Percentiles rank a stretch among this genome's conserved stretches.
Conservation (phyloP, 2,329 filamentous ascomycete genomes). For the Monosporascus sp. region DNA sequence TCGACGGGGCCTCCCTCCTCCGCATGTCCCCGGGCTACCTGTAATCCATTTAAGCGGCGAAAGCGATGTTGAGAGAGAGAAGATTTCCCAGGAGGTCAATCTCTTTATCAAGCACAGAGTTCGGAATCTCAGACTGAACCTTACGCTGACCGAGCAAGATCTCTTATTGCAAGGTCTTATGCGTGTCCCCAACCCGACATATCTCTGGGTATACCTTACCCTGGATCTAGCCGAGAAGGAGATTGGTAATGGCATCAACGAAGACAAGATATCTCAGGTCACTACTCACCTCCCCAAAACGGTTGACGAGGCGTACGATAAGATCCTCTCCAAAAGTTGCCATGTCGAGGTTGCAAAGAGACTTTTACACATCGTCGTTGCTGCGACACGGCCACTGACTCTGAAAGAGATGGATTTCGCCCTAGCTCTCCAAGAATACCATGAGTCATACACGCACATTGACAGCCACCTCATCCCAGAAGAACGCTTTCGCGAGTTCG, state of each 20-base stretch:
- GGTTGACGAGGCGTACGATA: constrained; percentile 29
- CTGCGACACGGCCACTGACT: constrained; percentile 26
- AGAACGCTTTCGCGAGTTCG: constrained; percentile 7
- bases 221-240: constrained; percentile 12
- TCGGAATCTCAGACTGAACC: constrained; percentile 1
- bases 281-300: constrained; percentile 11
- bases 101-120: constrained; percentile 21
- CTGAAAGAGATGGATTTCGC: constrained; percentile 24
- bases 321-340: constrained; percentile 26
- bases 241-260: constrained; percentile 4
- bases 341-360: constrained; percentile 20
- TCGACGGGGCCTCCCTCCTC: constrained; percentile 14
- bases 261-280: no score
- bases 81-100: constrained; percentile 26
- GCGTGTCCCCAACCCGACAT: constrained; percentile 15
- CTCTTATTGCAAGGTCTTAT: constrained; percentile 8
- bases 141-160: background rate
- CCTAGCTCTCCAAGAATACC: constrained; percentile 13
- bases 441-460: no score
- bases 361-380: constrained; percentile 31
- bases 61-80: constrained; percentile 12
- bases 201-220: constrained; percentile 19
- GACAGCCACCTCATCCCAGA: background rate
- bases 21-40: constrained; percentile 11
- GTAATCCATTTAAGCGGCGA: constrained; percentile 27